Evolutionary conservation across 164 flowering plant species (phyloP), one percentile per base, ranked within the genome.

Genomic region (grape (Vitis vinifera)): DNA sequence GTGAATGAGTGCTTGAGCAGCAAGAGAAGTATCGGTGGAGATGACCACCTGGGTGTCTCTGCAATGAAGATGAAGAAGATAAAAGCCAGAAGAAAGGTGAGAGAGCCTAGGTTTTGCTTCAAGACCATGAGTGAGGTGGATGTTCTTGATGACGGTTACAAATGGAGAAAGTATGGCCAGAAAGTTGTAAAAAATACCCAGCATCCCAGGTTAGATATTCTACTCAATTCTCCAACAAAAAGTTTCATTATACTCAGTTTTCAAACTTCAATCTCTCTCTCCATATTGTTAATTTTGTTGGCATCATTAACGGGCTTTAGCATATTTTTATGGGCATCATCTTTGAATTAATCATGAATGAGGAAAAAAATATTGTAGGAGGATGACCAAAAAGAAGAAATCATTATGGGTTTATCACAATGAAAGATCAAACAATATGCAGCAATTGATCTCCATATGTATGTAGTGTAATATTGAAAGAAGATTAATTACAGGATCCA

Each of bases 71-170:
- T 91, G 95, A 93, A 93, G 89, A 91, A 89, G 82, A 82, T 85
- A 14, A 90, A 88, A 52, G 65, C 76, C 56, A 89, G 98, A 61
- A 90, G 91, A 73, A 93, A 93, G 73, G 85, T 91, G 47, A 90
- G 98, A 71, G 98, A 93, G 66, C 98, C 97, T 8, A 85, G 98
- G 73, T 93, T 93, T 80, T 87, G 95, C 80, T 93, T 93, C 93
- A 89, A 93, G 83, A 93, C 98, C 70, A 70, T 85, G 79, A 93
- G 97, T 66, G 97, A 93, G 15, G 85, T 91, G 10, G 97, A 93
- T 85, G 90, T 93, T 14, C 67, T 93, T 51, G 98, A 91, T 76
- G 98, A 93, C 83, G 98, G 98, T 30, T 93, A 91, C 77, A 93
- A 87, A 63, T 91, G 98, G 97, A 86, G 97, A 67, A 91, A 93